These are phyloP conservation scores for Kluyveromyces dobzhanskii DNA, from an alignment of 805 yeast genomes.

Conservation along the genomic window DNA sequence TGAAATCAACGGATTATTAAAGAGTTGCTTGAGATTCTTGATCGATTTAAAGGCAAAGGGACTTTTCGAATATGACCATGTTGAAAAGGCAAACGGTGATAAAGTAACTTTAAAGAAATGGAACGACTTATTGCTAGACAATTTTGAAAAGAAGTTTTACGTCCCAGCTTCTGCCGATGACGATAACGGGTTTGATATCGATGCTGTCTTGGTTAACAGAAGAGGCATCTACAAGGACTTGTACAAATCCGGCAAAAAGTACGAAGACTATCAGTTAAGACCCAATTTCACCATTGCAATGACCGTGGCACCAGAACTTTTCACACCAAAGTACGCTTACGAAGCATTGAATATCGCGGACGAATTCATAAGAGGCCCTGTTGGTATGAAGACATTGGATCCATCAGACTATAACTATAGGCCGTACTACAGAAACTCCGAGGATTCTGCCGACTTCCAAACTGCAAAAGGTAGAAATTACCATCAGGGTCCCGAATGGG, in stretches of 20 bases:
- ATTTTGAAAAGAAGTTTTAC: conserved; percentile 74
- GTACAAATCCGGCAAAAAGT: conserved; percentile 72
- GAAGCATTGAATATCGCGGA: conserved; percentile 70
- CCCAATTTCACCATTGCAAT: conserved; percentile 90
- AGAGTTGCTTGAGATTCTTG: conserved; percentile 78
- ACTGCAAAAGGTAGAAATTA: conserved; percentile 94
- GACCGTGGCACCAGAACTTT: conserved; percentile 91
- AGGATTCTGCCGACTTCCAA: conserved; percentile 78
- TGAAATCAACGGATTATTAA: conserved; percentile 82
- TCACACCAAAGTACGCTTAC: conserved; percentile 51
- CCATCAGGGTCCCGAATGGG: conserved; percentile 99
- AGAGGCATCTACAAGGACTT: conserved; percentile 93
- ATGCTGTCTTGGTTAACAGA: conserved; percentile 63
- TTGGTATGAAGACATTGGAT: conserved; percentile 87
- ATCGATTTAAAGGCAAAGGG: conserved; percentile 47
- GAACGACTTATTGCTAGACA: conserved; percentile 59
- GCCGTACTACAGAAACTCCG: conserved; percentile 78
- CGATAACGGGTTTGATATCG: conserved; percentile 54
- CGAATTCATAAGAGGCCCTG: conserved; percentile 67
- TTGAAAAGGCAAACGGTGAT: conserved; percentile 51
- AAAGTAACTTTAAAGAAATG: conserved; percentile 54
- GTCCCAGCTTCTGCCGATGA: conserved; percentile 59
- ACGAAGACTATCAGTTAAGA: conserved; percentile 88
- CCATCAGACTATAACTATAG: conserved; percentile 88
- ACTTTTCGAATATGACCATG: conserved; percentile 48